Conservation (phyloP, 2,329 filamentous ascomycete genomes). For the Xylaria sp. region DNA sequence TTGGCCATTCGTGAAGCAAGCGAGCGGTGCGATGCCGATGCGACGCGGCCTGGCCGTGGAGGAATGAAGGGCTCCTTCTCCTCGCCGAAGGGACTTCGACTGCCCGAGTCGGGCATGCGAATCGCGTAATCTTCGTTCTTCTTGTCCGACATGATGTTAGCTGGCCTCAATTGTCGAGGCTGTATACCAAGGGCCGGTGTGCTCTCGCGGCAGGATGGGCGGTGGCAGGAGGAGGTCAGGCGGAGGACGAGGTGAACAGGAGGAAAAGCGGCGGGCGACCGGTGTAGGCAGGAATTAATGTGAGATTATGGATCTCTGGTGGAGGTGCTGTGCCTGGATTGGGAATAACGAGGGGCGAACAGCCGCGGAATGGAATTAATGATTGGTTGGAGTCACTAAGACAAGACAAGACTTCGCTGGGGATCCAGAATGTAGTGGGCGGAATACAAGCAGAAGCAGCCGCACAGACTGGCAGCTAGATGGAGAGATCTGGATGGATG, state of each 20-base stretch:
- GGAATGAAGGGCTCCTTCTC: slow-evolving; percentile 49
- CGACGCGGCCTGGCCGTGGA: slow-evolving; percentile 35
- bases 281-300: not conserved
- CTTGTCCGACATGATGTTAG: slow-evolving; percentile 69
- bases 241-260: slow-evolving; percentile 3
- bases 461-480: not conserved
- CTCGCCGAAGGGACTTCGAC: slow-evolving; percentile 42
- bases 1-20: slow-evolving; percentile 38
- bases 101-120: slow-evolving; percentile 59
- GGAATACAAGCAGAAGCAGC: not conserved
- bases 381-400: slow-evolving; percentile 14
- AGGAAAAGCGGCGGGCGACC: slow-evolving; percentile 2
- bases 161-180: slow-evolving; percentile 1
- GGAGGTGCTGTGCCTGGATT: not conserved
- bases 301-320: not conserved
- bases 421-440: not conserved
- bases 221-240: slow-evolving; percentile 6
- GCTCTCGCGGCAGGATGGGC: slow-evolving; percentile 3
- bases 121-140: slow-evolving; percentile 79
- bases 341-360: slow-evolving; percentile 6
- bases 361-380: not conserved
- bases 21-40: slow-evolving; percentile 36
- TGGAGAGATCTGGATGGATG: not conserved
- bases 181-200: not conserved
- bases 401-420: slow-evolving; percentile 4